Conservation (phyloP, 1,284 basidiomycete genomes). For the Irpex sp. region DNA sequence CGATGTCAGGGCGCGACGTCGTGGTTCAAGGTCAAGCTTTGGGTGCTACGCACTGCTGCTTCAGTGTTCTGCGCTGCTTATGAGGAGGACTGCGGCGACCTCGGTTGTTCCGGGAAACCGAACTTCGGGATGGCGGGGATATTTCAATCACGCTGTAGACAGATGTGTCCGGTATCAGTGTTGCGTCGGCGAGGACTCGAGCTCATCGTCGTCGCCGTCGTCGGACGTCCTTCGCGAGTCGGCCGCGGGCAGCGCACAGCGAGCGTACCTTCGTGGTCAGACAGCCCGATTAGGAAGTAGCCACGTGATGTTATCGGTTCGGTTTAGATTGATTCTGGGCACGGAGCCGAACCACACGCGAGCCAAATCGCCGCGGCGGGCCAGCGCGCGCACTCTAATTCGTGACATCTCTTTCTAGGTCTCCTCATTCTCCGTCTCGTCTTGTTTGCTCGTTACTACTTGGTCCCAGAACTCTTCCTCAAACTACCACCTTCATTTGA, state of each 20-base stretch:
- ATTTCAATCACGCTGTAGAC: conserved; percentile 1
- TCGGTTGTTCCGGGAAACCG: neutral
- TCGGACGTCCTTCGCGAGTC: neutral
- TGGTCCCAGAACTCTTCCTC: neutral
- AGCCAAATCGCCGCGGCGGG: neutral
- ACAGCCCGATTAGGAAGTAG: neutral
- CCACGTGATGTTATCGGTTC: neutral
- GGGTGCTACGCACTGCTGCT: conserved; percentile 3
- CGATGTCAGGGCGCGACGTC: neutral
- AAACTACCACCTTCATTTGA: neutral
- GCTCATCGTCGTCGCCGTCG: neutral
- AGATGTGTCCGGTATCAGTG: neutral
- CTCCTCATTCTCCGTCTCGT: neutral
- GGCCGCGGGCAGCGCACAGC: neutral
- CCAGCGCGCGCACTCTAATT: neutral
- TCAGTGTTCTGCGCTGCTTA: neutral
- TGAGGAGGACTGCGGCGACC: neutral
- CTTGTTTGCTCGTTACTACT: neutral
- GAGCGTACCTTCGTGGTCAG: conserved; percentile 1
- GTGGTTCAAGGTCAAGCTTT: neutral
- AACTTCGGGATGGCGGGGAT: neutral
- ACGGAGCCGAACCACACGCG: neutral
- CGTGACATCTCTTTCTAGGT: neutral
- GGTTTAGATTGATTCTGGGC: neutral
- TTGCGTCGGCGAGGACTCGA: neutral